Evolutionary conservation across 108 stramenopile species (phyloP), one percentile per base, ranked within the genome.

Genomic region (Nitzschia sp.): DNA sequence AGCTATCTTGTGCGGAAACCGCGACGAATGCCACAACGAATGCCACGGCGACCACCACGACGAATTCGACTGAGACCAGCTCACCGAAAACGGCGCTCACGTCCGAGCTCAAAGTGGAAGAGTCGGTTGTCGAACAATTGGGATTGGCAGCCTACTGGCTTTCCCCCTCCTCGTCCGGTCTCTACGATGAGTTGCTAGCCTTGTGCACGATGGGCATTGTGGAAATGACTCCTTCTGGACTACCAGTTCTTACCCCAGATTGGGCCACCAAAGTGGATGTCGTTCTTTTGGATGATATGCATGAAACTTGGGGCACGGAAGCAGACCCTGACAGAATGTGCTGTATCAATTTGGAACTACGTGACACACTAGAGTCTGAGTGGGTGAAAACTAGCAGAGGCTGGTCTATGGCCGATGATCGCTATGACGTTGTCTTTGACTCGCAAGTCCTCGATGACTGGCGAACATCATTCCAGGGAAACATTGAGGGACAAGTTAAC

Each of bases 241-340:
- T 77, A 68, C 81, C 72, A 0, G 39, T 72, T 1, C 74, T 87
- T 9, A 57, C 83, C 17, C 26, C 59, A 9, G 81, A 80, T 24
- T 92, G 91, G 91, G 71, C 79, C 41, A 51, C 71, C 15, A 76
- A 76, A 41, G 75, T 89, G 2, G 87, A 87, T 40, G 64, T 83
- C 26, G 66, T 87, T 25, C 63, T 87, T 7, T 48, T 92, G 61
- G 81, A 86, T 54, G 87, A 91, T 54, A 82, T 88, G 86, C 40
- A 80, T 10, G 52, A 57, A 20, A 51, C 37, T 66, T 91, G 87
- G 87, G 82, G 83, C 0, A 61, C 72, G 11, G 65, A 73, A 19
- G 59, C 64, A 25, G 86, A 87, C 63, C 74, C 62, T 1, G 73
- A 80, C 75, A 83, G 85, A 22, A 80, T 52, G 22, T 65, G 50